Evolutionary conservation across 2,329 filamentous ascomycete genomes (phyloP), one percentile per base, ranked within the genome.

Genomic region (Penicillium occitanis): DNA sequence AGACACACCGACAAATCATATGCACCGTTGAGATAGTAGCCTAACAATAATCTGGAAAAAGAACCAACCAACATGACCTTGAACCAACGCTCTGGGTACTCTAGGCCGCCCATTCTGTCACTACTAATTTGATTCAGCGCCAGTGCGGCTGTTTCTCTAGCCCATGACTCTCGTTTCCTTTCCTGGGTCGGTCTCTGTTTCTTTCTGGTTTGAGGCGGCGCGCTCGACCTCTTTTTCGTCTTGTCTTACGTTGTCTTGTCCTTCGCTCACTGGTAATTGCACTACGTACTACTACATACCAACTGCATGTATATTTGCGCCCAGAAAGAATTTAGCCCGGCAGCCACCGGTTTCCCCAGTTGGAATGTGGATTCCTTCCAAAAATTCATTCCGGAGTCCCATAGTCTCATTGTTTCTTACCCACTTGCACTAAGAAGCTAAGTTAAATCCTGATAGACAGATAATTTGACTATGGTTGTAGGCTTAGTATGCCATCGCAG

Each of bases 251-350:
- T 35, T n/a, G 25, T 53, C 50, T 33, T 10, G 50, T 33, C 28
- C 5, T 53, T 33, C 50, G 50, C 28, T 53, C 28, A 14, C 30
- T 55, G n/a, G 28, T n/a, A 55, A 19, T 35, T 35, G 33, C 11
- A 17, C 53, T 57, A 55, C 51, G 30, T 55, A 10, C 48, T 50
- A 50, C 11, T 25, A 46, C n/a, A 10, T 17, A 3, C 28, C 28
- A 53, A 53, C 51, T 59, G 57, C 57, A 60, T 46, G 37, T 60
- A 60, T 40, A 22, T 46, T 58, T 63, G 37, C 61, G 61, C 61
- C 61, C 61, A 57, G 50, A 63, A 63, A 57, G 61, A 63, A 57
- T 62, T 62, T 28, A 33, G 46, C 5, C 60, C 60, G n/a, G 35
- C 35, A 60, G 28, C 35, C 57, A 33, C 22, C 40, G 40, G 25